Evolutionary conservation across 2,329 filamentous ascomycete species (phyloP).

Genomic region (Scedosporium apiospermum): DNA sequence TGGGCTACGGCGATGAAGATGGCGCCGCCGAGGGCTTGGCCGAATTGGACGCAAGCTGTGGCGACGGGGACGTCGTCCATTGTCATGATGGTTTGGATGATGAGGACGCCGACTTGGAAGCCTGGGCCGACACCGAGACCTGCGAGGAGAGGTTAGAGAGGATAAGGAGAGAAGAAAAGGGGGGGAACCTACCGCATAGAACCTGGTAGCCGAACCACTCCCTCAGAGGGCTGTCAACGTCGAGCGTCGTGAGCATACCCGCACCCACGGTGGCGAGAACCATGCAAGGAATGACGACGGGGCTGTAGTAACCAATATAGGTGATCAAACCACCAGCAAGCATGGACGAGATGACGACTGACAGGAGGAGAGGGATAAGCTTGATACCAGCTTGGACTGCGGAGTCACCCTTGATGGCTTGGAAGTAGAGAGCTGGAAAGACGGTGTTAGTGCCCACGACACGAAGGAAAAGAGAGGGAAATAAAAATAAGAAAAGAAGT

Average conservation of each 20-base stretch:
- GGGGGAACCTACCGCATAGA: slow-evolving; percentile 28
- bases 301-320: slow-evolving; percentile 30
- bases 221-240: slow-evolving; percentile 31
- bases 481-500: no score
- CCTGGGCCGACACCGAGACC: slow-evolving; percentile 37
- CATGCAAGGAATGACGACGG: slow-evolving; percentile 30
- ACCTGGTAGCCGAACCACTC: slow-evolving; percentile 52
- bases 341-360: slow-evolving; percentile 39
- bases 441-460: slow-evolving; percentile 9
- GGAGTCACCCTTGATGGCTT: slow-evolving; percentile 41
- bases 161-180: neutral
- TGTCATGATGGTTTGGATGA: slow-evolving; percentile 42
- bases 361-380: slow-evolving; percentile 41
- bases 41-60: slow-evolving; percentile 47
- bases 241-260: slow-evolving; percentile 46
- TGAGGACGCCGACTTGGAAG: slow-evolving; percentile 37
- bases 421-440: slow-evolving; percentile 37
- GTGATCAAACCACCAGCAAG: slow-evolving; percentile 31
- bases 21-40: slow-evolving; percentile 56
- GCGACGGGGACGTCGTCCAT: slow-evolving; percentile 39
- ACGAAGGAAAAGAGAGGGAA: no score
- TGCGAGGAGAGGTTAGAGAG: neutral
- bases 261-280: slow-evolving; percentile 33
- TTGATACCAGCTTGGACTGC: slow-evolving; percentile 46
- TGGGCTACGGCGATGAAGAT: slow-evolving; percentile 57